These are phyloP conservation scores for Xylaria sp. DNA, from an alignment of 2,329 filamentous ascomycete species.

Conservation along the genomic window DNA sequence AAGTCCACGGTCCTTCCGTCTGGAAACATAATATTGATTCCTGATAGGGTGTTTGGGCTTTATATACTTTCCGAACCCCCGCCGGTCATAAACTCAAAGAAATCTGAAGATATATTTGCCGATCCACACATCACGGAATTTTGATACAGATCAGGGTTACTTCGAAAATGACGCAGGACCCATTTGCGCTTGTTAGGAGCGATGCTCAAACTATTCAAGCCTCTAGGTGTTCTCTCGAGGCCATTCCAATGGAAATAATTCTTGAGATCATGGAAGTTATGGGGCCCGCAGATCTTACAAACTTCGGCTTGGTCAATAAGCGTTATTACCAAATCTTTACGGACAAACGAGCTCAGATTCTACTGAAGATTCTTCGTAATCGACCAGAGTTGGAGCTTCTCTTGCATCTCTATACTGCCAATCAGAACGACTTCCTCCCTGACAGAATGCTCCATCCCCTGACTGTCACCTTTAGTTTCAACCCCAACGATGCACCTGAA, in stretches of 20 bases:
- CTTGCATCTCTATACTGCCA: constrained; percentile 59
- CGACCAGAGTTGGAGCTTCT: constrained; percentile 58
- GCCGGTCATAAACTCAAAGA: not conserved
- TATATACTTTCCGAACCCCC: not conserved
- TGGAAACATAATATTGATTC: not conserved
- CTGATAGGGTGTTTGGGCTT: not conserved
- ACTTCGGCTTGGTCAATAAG: constrained; percentile 53
- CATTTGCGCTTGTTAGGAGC: not conserved
- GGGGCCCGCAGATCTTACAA: constrained; percentile 54
- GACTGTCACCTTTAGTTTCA: constrained; percentile 40
- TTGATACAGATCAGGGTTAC: not conserved
- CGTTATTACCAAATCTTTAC: constrained; percentile 55
- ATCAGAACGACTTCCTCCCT: constrained; percentile 44
- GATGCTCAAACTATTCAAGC: constrained; percentile 25
- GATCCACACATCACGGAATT: not conserved
- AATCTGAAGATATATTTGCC: not conserved
- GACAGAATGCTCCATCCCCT: constrained; percentile 44
- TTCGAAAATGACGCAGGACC: constrained; percentile 15
- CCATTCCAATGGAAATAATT: constrained; percentile 59
- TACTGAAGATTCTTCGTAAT: constrained; percentile 56
- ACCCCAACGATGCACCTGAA: constrained; percentile 23
- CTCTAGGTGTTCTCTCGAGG: constrained; percentile 2
- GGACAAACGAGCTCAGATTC: constrained; percentile 54
- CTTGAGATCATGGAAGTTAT: constrained; percentile 60
- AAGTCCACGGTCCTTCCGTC: not conserved